Percentiles rank a stretch among this genome's conserved stretches.
These are phyloP conservation scores for Apiospora koreana DNA, from an alignment of 2,329 filamentous ascomycete species.

Conservation along the genomic window DNA sequence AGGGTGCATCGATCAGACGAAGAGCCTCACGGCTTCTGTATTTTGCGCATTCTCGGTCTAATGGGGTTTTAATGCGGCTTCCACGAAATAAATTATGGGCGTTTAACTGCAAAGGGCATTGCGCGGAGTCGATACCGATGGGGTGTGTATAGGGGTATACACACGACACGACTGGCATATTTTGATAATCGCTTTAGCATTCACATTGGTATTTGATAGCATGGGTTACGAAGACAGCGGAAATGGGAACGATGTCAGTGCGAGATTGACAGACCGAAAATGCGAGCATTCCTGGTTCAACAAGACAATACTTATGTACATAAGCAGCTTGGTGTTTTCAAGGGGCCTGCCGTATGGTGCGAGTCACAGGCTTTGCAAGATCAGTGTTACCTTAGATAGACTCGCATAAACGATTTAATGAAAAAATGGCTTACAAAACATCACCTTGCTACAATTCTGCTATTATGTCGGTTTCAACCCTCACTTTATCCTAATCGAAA, in stretches of 20 bases:
- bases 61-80: background rate
- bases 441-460: background rate
- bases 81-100: background rate
- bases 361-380: background rate
- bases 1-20: background rate
- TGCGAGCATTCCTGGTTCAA: background rate
- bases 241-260: background rate
- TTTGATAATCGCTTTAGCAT: background rate
- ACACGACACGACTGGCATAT: background rate
- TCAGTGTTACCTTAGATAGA: background rate
- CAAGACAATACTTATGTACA: background rate
- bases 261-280: background rate
- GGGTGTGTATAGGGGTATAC: background rate
- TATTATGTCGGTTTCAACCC: background rate
- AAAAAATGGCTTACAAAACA: background rate
- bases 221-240: background rate
- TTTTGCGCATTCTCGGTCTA: background rate
- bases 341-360: background rate
- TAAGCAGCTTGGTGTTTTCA: background rate
- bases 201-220: background rate
- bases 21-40: constrained; percentile 1
- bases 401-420: background rate
- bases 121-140: background rate
- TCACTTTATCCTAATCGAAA: background rate
- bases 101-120: background rate